Percentiles rank a stretch among this genome's conserved stretches.
Conservation (phyloP, 2,329 filamentous ascomycete genomes). For the Talaromyces sp. region DNA sequence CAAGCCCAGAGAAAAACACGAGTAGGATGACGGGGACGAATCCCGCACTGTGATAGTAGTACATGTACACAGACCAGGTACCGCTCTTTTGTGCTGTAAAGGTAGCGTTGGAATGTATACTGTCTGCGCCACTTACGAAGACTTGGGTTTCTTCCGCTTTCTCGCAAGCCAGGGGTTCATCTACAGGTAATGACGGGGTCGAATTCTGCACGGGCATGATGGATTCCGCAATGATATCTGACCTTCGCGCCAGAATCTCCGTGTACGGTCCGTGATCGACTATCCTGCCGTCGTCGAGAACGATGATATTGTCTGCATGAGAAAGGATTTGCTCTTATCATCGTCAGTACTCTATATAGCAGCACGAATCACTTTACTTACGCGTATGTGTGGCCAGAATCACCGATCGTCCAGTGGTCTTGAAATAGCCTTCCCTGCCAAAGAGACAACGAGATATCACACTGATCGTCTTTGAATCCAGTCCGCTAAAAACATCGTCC, state of each 20-base stretch:
- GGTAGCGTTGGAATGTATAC: neutral
- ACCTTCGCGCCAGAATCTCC: neutral
- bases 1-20: constrained; percentile 30
- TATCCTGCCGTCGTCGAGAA: constrained; percentile 21
- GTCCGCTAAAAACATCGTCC: constrained; percentile 12
- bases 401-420: neutral
- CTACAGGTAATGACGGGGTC: neutral
- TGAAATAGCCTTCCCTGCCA: neutral
- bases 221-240: neutral
- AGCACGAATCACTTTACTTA: neutral
- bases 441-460: neutral
- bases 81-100: constrained; percentile 24
- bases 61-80: constrained; percentile 39
- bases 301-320: constrained; percentile 38
- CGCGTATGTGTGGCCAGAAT: constrained; percentile 4
- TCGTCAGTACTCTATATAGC: constrained; percentile 36
- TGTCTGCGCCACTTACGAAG: neutral
- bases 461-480: neutral
- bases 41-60: constrained; percentile 37
- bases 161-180: neutral
- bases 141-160: neutral
- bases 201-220: neutral
- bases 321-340: neutral
- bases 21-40: constrained; percentile 31
- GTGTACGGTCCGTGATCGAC: too few species aligned